Conservation (phyloP, 306 rosid genomes). For the Lagenaria siceraria region DNA sequence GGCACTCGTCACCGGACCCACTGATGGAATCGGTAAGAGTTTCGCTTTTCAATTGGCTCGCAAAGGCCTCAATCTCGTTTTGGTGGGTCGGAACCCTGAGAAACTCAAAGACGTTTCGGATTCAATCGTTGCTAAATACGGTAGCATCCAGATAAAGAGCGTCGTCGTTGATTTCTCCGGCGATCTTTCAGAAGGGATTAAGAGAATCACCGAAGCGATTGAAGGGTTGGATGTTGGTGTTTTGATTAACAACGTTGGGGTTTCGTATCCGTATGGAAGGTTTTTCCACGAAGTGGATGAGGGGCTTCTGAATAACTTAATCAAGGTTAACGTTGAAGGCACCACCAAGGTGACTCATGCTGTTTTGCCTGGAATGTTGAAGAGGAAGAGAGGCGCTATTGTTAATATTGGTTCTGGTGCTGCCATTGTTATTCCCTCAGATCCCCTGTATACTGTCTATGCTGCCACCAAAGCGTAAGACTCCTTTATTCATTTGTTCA, state of each 20-base stretch:
- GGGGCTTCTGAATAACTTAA: constrained; percentile 52
- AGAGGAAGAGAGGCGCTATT: constrained; percentile 84
- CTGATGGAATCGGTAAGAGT: constrained; percentile 69
- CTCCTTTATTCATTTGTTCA: background rate
- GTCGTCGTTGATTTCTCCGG: constrained; percentile 77
- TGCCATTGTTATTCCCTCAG: constrained; percentile 80
- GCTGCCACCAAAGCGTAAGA: constrained; percentile 95
- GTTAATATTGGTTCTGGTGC: constrained; percentile 95
- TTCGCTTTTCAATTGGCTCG: constrained; percentile 47
- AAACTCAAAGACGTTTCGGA: constrained; percentile 73
- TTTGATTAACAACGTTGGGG: constrained; percentile 70
- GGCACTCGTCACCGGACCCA: constrained; percentile 62
- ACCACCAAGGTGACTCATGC: constrained; percentile 82
- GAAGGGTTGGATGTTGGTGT: constrained; percentile 81
- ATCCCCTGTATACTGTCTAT: constrained; percentile 90
- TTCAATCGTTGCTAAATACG: constrained; percentile 35
- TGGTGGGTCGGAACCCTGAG: constrained; percentile 71
- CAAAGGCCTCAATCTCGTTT: constrained; percentile 31
- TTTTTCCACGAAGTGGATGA: constrained; percentile 86
- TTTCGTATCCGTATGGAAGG: constrained; percentile 86
- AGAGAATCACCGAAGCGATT: constrained; percentile 34
- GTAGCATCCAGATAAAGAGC: constrained; percentile 36
- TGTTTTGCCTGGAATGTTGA: constrained; percentile 72
- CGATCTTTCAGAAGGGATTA: constrained; percentile 55
- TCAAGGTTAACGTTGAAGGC: constrained; percentile 72